phyloP scores from a whole-genome alignment of 352 stramenopile genomes.

The Pythium myriotylum region DNA sequence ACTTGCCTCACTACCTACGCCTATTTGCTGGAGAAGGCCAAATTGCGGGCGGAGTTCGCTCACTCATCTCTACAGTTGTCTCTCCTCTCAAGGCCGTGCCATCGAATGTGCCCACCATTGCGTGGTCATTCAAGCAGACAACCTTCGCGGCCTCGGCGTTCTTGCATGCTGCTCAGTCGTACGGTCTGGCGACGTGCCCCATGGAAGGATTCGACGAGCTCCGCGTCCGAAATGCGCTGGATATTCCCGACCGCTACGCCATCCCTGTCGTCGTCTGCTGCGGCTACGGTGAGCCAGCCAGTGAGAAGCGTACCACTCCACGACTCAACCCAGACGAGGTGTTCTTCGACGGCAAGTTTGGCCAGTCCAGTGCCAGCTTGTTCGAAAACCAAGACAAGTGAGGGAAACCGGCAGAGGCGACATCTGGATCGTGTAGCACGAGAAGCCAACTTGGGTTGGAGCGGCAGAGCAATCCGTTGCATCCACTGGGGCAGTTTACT shows the following conservation, averaged over 20 bases:
- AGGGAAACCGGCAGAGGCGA: not conserved
- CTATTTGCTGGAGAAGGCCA: constrained; percentile 75
- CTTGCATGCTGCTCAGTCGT: constrained; percentile 65
- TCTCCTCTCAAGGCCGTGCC: constrained; percentile 69
- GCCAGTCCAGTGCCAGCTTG: constrained; percentile 57
- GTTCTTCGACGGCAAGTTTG: constrained; percentile 89
- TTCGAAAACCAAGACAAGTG: constrained; percentile 37
- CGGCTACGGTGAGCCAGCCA: constrained; percentile 49
- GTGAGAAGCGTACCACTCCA: constrained; percentile 33
- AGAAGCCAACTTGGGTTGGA: too few species aligned
- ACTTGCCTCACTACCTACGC: constrained; percentile 63
- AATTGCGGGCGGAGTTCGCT: constrained; percentile 54
- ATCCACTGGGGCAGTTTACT: too few species aligned
- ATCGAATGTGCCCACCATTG: constrained; percentile 60
- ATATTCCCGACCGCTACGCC: constrained; percentile 80
- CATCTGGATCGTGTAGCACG: too few species aligned
- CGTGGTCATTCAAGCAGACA: constrained; percentile 86
- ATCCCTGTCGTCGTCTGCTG: constrained; percentile 76
- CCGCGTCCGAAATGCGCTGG: constrained; percentile 58
- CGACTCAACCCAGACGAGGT: constrained; percentile 65
- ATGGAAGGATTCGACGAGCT: constrained; percentile 85
- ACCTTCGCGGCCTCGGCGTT: constrained; percentile 73
- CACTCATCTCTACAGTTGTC: constrained; percentile 57
- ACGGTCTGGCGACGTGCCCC: constrained; percentile 67
- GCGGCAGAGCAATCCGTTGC: not conserved